These are phyloP conservation scores for Entomortierella parvispora DNA, from an alignment of 192 early-diverging fungal species.

Conservation along the genomic window DNA sequence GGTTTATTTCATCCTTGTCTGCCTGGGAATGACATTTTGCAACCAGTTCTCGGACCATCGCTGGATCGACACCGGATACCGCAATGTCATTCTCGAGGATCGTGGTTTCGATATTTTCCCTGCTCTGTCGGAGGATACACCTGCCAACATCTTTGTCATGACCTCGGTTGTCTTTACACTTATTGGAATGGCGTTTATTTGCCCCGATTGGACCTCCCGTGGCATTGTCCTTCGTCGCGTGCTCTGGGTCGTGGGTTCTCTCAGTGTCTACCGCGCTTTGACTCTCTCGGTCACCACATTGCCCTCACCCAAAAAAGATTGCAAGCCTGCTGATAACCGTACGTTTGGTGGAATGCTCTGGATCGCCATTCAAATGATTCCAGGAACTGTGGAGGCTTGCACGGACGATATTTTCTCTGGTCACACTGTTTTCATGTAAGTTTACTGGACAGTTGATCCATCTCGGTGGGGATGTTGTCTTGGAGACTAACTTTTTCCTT, in stretches of 20 bases:
- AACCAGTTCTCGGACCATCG: conserved; percentile 56
- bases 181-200: conserved; percentile 33
- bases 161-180: conserved; percentile 50
- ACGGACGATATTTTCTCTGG: conserved; percentile 58
- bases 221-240: conserved; percentile 48
- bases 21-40: conserved; percentile 47
- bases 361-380: conserved; percentile 47
- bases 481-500: not conserved
- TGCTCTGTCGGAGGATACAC: conserved; percentile 15
- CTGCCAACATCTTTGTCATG: conserved; percentile 52
- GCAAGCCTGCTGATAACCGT: conserved; percentile 19
- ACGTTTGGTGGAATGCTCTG: conserved; percentile 41
- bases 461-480: not conserved
- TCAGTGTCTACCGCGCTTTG: conserved; percentile 40
- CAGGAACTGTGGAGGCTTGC: conserved; percentile 51
- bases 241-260: conserved; percentile 40
- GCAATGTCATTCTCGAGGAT: conserved; percentile 33
- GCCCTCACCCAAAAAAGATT: conserved; percentile 49
- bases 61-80: conserved; percentile 35
- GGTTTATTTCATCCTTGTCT: conserved; percentile 37
- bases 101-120: conserved; percentile 52
- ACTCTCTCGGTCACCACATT: conserved; percentile 51
- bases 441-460: not conserved
- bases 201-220: conserved; percentile 35
- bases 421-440: conserved; percentile 55